Conservation (phyloP, 805 yeast genomes). For the Metschnikowia rubicola region DNA sequence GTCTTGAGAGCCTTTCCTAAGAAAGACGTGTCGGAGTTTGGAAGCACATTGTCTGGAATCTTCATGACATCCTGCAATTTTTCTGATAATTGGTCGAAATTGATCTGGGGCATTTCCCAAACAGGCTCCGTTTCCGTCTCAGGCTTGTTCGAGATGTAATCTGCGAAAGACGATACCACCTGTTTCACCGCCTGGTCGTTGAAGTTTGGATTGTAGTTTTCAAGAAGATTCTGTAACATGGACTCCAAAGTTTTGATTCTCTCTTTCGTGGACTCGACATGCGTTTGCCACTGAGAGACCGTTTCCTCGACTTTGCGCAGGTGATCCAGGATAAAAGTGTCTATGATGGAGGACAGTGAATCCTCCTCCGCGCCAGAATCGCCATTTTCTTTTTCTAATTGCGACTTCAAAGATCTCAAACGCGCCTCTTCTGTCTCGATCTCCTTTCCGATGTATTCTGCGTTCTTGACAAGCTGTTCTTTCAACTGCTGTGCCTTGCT, state of each 20-base stretch:
- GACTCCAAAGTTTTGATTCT: constrained; percentile 36
- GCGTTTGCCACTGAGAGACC: background rate
- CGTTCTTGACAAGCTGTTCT: constrained; percentile 8
- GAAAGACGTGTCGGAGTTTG: background rate
- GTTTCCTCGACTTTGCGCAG: constrained; percentile 1
- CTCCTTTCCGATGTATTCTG: background rate
- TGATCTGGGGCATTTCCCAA: background rate
- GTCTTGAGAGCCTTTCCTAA: background rate
- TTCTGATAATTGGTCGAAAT: background rate
- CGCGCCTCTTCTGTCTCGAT: constrained; percentile 2
- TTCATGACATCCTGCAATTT: background rate
- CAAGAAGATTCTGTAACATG: constrained; percentile 47
- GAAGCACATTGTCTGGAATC: too few relatives aligned
- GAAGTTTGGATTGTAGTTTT: constrained; percentile 74
- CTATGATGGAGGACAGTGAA: background rate
- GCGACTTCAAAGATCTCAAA: background rate
- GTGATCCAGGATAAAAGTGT: constrained; percentile 1
- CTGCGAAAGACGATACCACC: constrained; percentile 55
- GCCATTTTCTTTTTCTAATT: constrained; percentile 1
- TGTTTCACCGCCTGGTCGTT: constrained; percentile 84
- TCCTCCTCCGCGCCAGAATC: background rate
- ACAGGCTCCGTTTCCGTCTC: constrained; percentile 4
- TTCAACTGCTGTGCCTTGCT: constrained; percentile 15
- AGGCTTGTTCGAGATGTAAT: constrained; percentile 42
- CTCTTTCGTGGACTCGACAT: constrained; percentile 6